phyloP scores from a whole-genome alignment of 176 grass and related monocot species.

The Juncus effusus region DNA sequence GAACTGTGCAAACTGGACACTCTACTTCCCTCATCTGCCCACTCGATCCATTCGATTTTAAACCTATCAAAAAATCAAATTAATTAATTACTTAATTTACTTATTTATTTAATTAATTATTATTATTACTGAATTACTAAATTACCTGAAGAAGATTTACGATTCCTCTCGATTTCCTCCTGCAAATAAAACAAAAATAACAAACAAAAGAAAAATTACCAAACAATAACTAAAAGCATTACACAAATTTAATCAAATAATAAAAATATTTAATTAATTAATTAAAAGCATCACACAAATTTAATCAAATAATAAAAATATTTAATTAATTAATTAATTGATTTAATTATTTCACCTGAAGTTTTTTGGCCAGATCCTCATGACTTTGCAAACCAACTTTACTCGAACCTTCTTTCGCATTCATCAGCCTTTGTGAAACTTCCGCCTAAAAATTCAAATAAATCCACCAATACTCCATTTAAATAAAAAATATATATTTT shows the following conservation, averaged over 20 bases:
- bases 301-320: background rate
- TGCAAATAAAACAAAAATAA: conserved; percentile 36
- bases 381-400: conserved; percentile 59
- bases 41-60: conserved; percentile 41
- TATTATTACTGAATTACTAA: background rate
- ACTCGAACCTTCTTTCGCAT: conserved; percentile 62
- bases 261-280: background rate
- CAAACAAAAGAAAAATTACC: conserved; percentile 22
- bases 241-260: background rate
- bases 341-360: conserved; percentile 48
- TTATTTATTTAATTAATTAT: too few relatives aligned
- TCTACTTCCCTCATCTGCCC: conserved; percentile 82
- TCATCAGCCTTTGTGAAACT: conserved; percentile 81
- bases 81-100: background rate
- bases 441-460: conserved; percentile 59
- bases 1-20: conserved; percentile 93
- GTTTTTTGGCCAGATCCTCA: conserved; percentile 91
- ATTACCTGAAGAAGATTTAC: conserved; percentile 67
- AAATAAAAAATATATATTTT: background rate
- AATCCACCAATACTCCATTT: conserved; percentile 8
- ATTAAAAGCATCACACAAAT: background rate
- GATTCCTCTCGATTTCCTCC: conserved; percentile 96
- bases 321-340: too few relatives aligned
- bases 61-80: conserved; percentile 37
- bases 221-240: conserved; percentile 1